Conservation (phyloP, 176 grass and related monocot species). For the Phragmites australis region DNA sequence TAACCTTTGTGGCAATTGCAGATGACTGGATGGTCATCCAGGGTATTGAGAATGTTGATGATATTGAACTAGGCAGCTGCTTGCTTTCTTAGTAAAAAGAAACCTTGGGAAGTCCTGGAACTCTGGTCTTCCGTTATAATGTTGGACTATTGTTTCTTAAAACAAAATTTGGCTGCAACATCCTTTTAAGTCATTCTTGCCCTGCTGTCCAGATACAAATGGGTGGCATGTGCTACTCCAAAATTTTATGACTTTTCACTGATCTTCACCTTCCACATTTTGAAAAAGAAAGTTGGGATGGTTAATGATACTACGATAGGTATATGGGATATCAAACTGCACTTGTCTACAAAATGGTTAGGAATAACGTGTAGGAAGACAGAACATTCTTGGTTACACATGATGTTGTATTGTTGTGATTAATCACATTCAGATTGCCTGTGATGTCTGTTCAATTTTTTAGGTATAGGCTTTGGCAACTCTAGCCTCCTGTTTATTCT, state of each 20-base stretch:
- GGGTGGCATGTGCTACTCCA: neutral
- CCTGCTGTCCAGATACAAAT: neutral
- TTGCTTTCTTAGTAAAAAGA: neutral
- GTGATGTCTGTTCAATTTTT: slow-evolving; percentile 7
- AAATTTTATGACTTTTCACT: neutral
- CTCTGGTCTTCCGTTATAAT: neutral
- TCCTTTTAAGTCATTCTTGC: neutral
- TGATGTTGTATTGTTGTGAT: neutral
- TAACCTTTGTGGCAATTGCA: neutral
- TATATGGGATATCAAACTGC: no score
- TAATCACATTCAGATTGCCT: neutral
- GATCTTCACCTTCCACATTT: slow-evolving; percentile 4
- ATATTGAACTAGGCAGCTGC: neutral
- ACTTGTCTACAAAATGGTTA: neutral
- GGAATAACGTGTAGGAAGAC: neutral
- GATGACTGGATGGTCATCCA: neutral
- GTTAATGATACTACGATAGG: neutral
- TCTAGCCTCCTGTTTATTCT: slow-evolving; percentile 1
- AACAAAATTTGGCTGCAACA: neutral
- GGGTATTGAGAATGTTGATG: neutral
- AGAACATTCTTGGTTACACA: neutral
- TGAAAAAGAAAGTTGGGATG: neutral
- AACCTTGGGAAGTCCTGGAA: neutral
- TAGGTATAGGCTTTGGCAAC: neutral
- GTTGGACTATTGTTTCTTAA: neutral